Evolutionary conservation across 768 basidiomycete genomes (phyloP), one percentile per base, ranked within the genome.

Genomic region (Obba rivulosa): DNA sequence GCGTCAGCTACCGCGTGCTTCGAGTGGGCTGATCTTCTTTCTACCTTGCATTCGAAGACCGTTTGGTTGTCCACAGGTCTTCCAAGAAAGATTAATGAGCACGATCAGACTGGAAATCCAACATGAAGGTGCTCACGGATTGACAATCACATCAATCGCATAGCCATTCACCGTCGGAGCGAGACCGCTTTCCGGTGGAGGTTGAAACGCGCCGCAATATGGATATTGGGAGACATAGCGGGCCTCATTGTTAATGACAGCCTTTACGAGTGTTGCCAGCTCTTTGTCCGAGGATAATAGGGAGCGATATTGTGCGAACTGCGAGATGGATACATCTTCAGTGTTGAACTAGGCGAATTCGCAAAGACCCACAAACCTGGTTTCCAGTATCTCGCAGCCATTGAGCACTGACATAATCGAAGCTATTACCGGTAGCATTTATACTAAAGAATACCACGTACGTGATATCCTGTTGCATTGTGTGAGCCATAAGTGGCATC

Each of bases 31-130:
- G n/a, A n/a, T n/a, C n/a, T n/a, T n/a, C n/a, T n/a, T n/a, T n/a
- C n/a, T n/a, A 83, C 85, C 73, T 90, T 90, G 79, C 87, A 90
- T 62, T 89, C 87, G 53, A 85, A 90, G 0, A 90, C 87, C 0
- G 78, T 83, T 45, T 73, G 69, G 48, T 83, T 79, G 55, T 87
- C 66, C 18, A 89, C 76, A 4, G 85, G 82, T 2, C 85, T 88
- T 40, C 18, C 18, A 16, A 31, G 20, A 21, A n/a, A 45, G 16
- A 8, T 31, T n/a, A 22, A 48, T 43, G 47, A 46, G 50, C 24
- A 14, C 22, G 2, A 11, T 37, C 13, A 47, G 17, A 23, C 21
- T 14, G 11, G 11, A 20, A 18, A 34, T 16, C n/a, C 18, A 17
- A 38, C 34, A n/a, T 10, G 16, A 41, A 22, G 23, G 16, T 5